Percentiles rank a stretch among this genome's conserved stretches.
Conservation (phyloP, 495 filamentous ascomycete species). For the Pseudomonodictys pantanalensis region DNA sequence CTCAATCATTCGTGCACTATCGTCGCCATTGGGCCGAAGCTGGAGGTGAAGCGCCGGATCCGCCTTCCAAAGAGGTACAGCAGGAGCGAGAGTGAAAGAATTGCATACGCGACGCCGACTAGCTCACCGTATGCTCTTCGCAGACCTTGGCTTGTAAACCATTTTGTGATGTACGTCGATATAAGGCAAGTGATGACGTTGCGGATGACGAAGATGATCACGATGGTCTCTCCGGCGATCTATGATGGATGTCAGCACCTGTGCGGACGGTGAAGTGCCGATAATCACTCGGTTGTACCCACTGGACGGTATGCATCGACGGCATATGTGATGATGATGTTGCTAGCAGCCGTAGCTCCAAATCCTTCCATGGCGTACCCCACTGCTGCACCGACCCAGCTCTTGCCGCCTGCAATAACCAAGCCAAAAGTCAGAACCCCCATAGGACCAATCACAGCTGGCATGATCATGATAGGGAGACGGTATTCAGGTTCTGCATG, state of each 20-base stretch:
- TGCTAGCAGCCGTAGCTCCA: conserved; percentile 24
- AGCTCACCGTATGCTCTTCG: not conserved
- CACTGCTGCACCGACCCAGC: conserved; percentile 22
- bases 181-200: not conserved
- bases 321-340: conserved; percentile 27
- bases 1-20: too few species aligned
- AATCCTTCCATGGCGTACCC: conserved; percentile 30
- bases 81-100: not conserved
- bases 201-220: not conserved
- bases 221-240: not conserved
- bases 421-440: conserved; percentile 25
- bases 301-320: conserved; percentile 24
- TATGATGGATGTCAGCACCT: not conserved
- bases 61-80: not conserved
- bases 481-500: conserved; percentile 18
- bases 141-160: not conserved
- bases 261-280: not conserved
- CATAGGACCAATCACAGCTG: conserved; percentile 15
- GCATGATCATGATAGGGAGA: conserved; percentile 20
- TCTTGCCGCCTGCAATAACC: conserved; percentile 12
- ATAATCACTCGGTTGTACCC: not conserved
- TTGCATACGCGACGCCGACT: not conserved
- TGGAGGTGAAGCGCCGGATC: not conserved
- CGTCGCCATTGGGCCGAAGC: not conserved
- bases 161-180: not conserved